Base-by-base conservation (phyloP, 139 green algal species). In the Edaphochlamys debaryana region DNA sequence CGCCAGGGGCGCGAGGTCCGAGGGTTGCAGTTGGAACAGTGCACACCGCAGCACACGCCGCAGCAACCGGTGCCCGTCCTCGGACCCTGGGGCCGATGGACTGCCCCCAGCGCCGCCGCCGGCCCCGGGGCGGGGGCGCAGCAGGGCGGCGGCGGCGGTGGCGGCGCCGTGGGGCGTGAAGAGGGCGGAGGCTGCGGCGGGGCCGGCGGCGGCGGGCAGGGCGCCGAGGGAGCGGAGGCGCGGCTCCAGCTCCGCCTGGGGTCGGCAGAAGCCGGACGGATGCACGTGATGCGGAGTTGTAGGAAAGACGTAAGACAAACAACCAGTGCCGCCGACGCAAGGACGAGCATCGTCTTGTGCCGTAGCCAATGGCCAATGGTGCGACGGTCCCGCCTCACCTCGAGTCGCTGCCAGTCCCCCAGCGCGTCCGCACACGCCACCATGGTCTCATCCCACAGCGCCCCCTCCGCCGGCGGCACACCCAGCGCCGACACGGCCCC, bases 351-450 rank as follows among this genome's bases (percentile, higher is more conserved):
- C n/a, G n/a, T n/a, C n/a, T n/a, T n/a, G n/a, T n/a, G n/a, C n/a
- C n/a, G n/a, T n/a, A n/a, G n/a, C n/a, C n/a, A n/a, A n/a, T n/a
- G n/a, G n/a, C n/a, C n/a, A n/a, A n/a, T n/a, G n/a, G n/a, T n/a
- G n/a, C n/a, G n/a, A n/a, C n/a, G n/a, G n/a, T n/a, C n/a, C n/a
- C n/a, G n/a, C 27, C 63, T n/a, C 38, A 79, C 72, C 72, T 67
- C 72, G 0, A 79, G 37, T 2, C 72, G 72, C 20, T 62, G 56
- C 72, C 72, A 79, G 72, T 79, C 72, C 52, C 72, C 72, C 20
- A 79, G 36, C 36, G 72, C 72, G 27, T 79, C 72, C 15, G 72
- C 72, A 56, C 72, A 79, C 29, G 27, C 22, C 52, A 38, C 72
- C 52, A 79, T 29, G 25, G 36, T 52, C 52, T 68, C 72, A 36